phyloP scores from a whole-genome alignment of 306 rosid genomes.

The Gleditsia sinensis region DNA sequence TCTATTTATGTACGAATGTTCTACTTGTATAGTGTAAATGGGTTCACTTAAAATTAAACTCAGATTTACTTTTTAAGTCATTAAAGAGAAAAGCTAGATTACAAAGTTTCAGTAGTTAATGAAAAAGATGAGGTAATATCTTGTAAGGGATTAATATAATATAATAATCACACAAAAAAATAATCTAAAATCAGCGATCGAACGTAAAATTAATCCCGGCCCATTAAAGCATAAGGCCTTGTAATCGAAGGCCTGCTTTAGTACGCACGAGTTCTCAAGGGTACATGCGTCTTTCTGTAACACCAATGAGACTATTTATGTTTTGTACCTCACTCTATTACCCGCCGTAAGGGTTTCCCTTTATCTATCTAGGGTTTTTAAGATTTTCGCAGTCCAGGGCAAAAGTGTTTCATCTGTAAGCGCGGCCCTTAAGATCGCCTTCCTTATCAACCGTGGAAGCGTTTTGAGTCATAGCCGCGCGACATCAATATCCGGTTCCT shows the following conservation, averaged over 20 bases:
- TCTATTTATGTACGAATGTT: no score
- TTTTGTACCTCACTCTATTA: no score
- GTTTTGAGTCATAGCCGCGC: conserved; percentile 79
- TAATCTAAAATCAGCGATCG: no score
- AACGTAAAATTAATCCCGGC: neutral
- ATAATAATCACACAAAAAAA: no score
- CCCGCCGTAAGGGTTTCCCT: neutral
- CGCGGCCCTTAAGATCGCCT: conserved; percentile 91
- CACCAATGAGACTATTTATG: neutral
- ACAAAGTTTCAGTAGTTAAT: no score
- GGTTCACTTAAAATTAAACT: no score
- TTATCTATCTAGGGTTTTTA: neutral
- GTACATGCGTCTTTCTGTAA: neutral
- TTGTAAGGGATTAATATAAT: no score
- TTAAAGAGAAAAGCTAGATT: no score
- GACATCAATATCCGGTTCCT: conserved; percentile 37
- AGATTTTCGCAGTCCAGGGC: no score
- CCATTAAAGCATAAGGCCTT: neutral
- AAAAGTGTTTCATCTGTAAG: neutral
- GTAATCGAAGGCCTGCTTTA: neutral
- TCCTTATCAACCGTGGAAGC: conserved; percentile 62
- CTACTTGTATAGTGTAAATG: no score
- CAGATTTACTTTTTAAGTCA: no score
- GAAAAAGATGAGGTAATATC: no score
- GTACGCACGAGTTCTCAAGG: neutral